phyloP scores from a whole-genome alignment of 495 filamentous ascomycete genomes.

The Tricharina praecox region DNA sequence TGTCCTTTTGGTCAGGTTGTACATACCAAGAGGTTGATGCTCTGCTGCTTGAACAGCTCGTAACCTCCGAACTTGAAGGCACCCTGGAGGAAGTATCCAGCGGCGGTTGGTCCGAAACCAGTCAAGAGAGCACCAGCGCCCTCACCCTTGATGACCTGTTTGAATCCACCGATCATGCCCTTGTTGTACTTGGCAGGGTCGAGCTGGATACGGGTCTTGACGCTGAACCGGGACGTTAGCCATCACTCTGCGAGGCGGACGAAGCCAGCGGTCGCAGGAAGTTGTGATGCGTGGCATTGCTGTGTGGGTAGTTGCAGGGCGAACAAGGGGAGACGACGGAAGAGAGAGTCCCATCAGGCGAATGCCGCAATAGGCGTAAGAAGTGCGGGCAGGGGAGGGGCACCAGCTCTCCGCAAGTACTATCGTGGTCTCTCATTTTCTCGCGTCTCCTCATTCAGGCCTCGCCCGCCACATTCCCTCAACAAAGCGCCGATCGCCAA shows the following conservation, averaged over 20 bases:
- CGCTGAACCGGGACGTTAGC: conserved; percentile 35
- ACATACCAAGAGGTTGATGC: conserved; percentile 50
- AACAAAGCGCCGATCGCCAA: too few species aligned
- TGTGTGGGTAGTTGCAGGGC: neutral
- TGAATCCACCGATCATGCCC: conserved; percentile 74
- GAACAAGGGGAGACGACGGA: neutral
- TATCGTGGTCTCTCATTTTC: neutral
- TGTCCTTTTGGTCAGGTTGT: neutral
- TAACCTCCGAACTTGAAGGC: conserved; percentile 93
- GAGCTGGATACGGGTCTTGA: conserved; percentile 91
- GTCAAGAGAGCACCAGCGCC: conserved; percentile 79
- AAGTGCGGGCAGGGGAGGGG: too few species aligned
- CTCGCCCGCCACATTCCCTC: too few species aligned
- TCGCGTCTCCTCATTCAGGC: neutral
- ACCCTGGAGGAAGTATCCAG: conserved; percentile 89
- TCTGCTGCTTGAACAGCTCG: conserved; percentile 89
- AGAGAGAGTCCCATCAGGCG: neutral
- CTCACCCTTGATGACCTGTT: conserved; percentile 65
- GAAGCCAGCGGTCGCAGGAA: too few species aligned
- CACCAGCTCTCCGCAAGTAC: neutral
- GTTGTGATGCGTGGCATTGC: conserved; percentile 3
- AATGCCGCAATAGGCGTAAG: too few species aligned
- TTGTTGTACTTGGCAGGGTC: conserved; percentile 80
- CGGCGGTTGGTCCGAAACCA: conserved; percentile 70
- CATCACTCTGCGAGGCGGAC: conserved; percentile 5